Conservation (phyloP, 2,329 filamentous ascomycete genomes). For the Trichoderma sp. region DNA sequence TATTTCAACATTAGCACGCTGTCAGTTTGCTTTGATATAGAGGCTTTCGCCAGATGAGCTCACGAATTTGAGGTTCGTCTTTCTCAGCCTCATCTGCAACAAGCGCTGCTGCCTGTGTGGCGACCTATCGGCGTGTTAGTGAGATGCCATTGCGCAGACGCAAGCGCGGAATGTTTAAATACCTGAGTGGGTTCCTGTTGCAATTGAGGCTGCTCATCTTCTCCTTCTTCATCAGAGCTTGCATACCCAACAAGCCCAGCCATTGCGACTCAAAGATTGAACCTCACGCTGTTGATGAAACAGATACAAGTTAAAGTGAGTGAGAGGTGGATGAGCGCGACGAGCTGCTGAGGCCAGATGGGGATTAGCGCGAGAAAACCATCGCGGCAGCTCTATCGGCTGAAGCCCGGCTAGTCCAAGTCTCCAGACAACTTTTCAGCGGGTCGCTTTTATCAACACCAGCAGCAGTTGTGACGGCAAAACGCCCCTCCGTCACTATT, state of each 20-base stretch:
- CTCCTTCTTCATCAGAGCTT: constrained; percentile 52
- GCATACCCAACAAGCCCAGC: constrained; percentile 49
- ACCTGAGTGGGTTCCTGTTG: not conserved
- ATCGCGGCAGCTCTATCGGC: not conserved
- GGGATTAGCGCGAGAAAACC: not conserved
- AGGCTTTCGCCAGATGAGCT: not conserved
- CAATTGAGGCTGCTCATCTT: constrained; percentile 24
- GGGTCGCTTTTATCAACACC: not conserved
- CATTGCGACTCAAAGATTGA: constrained; percentile 30
- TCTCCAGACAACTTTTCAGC: not conserved
- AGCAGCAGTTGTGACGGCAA: constrained; percentile 6
- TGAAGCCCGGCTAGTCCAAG: constrained; percentile 3
- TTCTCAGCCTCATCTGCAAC: constrained; percentile 4
- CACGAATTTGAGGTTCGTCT: not conserved
- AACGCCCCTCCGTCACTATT: constrained; percentile 7
- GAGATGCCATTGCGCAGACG: not conserved
- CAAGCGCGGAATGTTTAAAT: not conserved
- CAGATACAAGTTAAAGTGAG: not conserved
- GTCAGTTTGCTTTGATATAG: not conserved
- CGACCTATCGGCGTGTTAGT: constrained; percentile 11
- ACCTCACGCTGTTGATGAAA: not conserved
- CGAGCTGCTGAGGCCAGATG: constrained; percentile 10
- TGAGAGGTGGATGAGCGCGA: constrained; percentile 1
- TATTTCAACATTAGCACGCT: not conserved
- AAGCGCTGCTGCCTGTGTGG: constrained; percentile 5